Base-by-base conservation (phyloP, 306 rosid genomes). In the Rubus idaeus region DNA sequence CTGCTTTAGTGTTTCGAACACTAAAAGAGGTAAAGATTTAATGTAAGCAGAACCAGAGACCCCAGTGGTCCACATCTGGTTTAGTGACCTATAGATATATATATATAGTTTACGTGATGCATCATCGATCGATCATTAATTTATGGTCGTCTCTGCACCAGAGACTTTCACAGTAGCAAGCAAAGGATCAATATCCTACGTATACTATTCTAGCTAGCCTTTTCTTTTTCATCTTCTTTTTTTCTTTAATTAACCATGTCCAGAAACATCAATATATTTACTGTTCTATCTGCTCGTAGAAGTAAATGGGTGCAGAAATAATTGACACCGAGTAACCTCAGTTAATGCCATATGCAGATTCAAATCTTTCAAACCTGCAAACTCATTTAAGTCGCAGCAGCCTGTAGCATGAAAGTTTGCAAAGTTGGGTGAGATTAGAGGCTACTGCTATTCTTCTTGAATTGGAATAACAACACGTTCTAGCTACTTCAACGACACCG, bases 1-100 rank as follows among this genome's bases (percentile, higher is more conserved):
- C 77, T 26, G 26, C 56, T 16, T 13, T 74, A 65, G 77, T 57
- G 77, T 60, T 74, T 74, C 69, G 60, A 45, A 26, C 57, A 23
- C 58, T 26, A 23, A 60, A 73, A 42, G 57, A 45, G 69, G 77
- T 44, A 60, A 60, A 45, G 46, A 42, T 44, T 74, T 58, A 60
- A 60, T 74, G 68, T 18, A 65, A 40, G 49, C 70, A 65, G 1
- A 4, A 65, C 26, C 70, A 65, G 70, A 65, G 49, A 18, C 70
- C 46, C 67, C 40, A 17, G 30, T 45, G 69, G 69, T 74, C 77
- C 68, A 23, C 10, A 9, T 74, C 77, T 45, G 21, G 0, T 42
- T 12, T 42, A 57, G 77, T 73, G 26, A 37, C 68, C 44, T 13
- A 35, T n/a, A n/a, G n/a, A n/a, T n/a, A 23, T 23, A 23, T 62